Evolutionary conservation across 2,329 filamentous ascomycete genomes (phyloP).

Genomic region (Fusarium sp.): DNA sequence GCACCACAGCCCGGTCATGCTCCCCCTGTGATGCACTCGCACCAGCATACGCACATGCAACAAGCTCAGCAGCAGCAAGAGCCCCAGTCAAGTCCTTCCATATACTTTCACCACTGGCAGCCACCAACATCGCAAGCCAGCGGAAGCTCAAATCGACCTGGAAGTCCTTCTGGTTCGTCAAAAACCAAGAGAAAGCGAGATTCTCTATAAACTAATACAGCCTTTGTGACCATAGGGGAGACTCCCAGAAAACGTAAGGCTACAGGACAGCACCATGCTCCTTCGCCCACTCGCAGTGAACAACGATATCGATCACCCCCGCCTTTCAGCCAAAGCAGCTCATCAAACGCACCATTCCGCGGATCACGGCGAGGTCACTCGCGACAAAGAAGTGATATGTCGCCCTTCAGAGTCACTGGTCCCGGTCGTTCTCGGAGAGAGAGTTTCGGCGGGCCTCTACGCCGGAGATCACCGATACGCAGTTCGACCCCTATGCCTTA

Average conservation of each 20-base stretch:
- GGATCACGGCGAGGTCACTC: conserved; percentile 50
- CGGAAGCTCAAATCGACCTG: conserved; percentile 73
- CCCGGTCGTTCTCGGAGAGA: conserved; percentile 45
- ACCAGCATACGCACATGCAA: conserved; percentile 66
- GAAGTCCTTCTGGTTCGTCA: conserved; percentile 81
- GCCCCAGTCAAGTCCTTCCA: conserved; percentile 72
- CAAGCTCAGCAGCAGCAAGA: conserved; percentile 70
- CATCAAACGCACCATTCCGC: conserved; percentile 46
- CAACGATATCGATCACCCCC: conserved; percentile 54
- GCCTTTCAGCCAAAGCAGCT: conserved; percentile 48
- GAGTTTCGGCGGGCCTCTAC: conserved; percentile 47
- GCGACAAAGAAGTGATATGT: conserved; percentile 56
- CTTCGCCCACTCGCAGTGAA: conserved; percentile 49
- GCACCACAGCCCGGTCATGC: conserved; percentile 54
- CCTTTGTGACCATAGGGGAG: conserved; percentile 69
- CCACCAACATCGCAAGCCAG: conserved; percentile 77
- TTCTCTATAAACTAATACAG: conserved; percentile 57
- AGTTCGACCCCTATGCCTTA: conserved; percentile 41
- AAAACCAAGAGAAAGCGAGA: conserved; percentile 64
- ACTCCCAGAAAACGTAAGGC: conserved; percentile 90
- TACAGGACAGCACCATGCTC: conserved; percentile 57
- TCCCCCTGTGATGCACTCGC: conserved; percentile 54
- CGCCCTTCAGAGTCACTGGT: conserved; percentile 51
- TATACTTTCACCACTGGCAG: conserved; percentile 95
- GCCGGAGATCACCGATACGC: conserved; percentile 45